Base-by-base conservation (phyloP, 495 filamentous ascomycete species). In the Aspergillus indologenus region DNA sequence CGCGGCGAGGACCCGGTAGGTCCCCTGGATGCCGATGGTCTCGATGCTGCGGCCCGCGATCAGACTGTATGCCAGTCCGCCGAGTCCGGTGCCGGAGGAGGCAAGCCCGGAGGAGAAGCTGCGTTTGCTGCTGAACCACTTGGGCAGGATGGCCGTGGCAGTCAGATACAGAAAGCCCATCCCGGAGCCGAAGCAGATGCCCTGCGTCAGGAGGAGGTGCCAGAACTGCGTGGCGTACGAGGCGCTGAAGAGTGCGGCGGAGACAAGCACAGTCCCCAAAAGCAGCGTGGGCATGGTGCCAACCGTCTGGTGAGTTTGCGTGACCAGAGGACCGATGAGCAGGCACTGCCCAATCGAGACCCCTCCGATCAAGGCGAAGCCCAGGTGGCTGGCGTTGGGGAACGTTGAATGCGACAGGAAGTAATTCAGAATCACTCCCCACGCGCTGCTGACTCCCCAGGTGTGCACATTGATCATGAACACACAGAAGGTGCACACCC, bases 191-290 rank as follows among this genome's bases (percentile, higher is more conserved):
- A 91, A 87, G 52, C 83, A 79, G 0, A 91, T 60, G 9, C 89
- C 90, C 64, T 92, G 89, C 46, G 78, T 82, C 1, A 94, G 79
- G 54, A 88, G 83, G 8, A 89, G 77, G 29, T 89, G 87, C 85
- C 86, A 90, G 53, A 86, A 77, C 29, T 80, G 60, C 18, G 70
- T 79, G 5, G 82, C 75, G 54, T 87, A 90, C 1, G 82, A 85
- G 2, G 86, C 85, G 1, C 74, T 72, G 47, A 90, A 73, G 59
- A 87, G 80, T 0, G 78, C 78, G 21, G 73, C 64, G 0, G 78
- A 17, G 9, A 17, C 20, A 11, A 45, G 17, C n/a, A n/a, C 1
- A 1, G 17, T 18, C 2, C 44, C 44, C n/a, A 45, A 8, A n/a
- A 18, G 12, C 44, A 45, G 1, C 0, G 44, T 45, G 7, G 20